These are phyloP conservation scores for Glutinoglossum americanum DNA, from an alignment of 495 filamentous ascomycete species.

Conservation along the genomic window DNA sequence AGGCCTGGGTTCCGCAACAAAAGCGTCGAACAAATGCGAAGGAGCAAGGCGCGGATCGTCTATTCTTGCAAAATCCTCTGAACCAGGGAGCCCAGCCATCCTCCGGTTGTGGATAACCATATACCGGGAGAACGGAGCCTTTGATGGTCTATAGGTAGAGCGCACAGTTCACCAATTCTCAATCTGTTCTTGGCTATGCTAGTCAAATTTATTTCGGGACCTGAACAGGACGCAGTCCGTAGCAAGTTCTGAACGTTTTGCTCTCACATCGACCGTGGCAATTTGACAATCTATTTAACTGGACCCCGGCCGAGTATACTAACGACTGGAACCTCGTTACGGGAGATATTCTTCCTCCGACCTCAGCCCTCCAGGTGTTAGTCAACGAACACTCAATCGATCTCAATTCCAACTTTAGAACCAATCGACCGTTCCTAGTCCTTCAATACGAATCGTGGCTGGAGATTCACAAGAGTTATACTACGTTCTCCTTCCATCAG, in stretches of 20 bases:
- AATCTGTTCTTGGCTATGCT: neutral
- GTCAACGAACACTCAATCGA: neutral
- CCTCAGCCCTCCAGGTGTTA: neutral
- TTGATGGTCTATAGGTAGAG: neutral
- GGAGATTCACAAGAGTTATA: neutral
- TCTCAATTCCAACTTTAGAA: neutral
- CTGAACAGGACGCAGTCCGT: neutral
- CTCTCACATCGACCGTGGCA: neutral
- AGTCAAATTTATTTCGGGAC: neutral
- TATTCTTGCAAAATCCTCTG: conserved; percentile 1
- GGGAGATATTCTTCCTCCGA: neutral
- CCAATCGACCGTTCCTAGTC: neutral
- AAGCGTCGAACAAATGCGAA: neutral
- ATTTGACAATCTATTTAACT: conserved; percentile 1
- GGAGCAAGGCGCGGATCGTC: neutral
- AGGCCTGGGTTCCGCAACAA: neutral
- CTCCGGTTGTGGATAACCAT: neutral
- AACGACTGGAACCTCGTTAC: conserved; percentile 1
- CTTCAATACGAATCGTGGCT: neutral
- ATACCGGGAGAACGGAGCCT: neutral
- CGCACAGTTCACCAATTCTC: neutral
- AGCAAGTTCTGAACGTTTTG: neutral
- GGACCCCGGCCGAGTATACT: neutral
- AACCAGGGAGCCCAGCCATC: neutral
- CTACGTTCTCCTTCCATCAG: neutral